phyloP scores from a whole-genome alignment of 345 rosid species.

The Eucalyptus paniculata region DNA sequence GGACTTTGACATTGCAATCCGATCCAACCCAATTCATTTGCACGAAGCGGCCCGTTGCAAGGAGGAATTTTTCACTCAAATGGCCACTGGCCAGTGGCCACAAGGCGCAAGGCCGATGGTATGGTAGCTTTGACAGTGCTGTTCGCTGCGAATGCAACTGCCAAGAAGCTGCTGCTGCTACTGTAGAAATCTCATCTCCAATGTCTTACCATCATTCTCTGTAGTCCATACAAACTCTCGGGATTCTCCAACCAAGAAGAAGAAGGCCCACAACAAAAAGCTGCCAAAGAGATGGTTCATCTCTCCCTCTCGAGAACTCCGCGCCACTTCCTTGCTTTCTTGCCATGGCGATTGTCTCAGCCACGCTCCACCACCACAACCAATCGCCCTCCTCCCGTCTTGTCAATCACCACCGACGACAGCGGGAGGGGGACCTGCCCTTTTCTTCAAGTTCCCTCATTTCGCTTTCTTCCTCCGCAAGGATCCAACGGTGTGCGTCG shows the following conservation, averaged over 20 bases:
- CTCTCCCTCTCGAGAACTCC: neutral
- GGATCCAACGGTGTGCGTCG: neutral
- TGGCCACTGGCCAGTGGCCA: neutral
- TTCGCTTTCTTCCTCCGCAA: neutral
- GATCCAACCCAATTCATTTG: neutral
- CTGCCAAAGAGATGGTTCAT: neutral
- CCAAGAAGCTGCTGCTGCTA: neutral
- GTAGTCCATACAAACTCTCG: neutral
- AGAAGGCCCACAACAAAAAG: neutral
- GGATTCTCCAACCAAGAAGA: neutral
- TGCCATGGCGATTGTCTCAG: slow-evolving; percentile 35
- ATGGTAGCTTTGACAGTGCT: neutral
- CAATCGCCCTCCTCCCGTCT: slow-evolving; percentile 9
- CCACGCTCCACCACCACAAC: slow-evolving; percentile 2
- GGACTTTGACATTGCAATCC: neutral
- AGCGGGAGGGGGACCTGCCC: neutral
- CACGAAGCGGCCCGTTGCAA: neutral
- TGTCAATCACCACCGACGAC: neutral
- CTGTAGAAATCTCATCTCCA: neutral
- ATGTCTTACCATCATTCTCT: neutral
- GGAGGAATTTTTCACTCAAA: neutral
- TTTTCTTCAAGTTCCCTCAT: neutral
- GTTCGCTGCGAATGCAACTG: neutral
- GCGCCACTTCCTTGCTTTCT: neutral
- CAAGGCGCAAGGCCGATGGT: neutral